Percentiles rank a stretch among this genome's conserved stretches.
phyloP scores from a whole-genome alignment of 2,329 filamentous ascomycete genomes.

The Coniochaeta sp. region DNA sequence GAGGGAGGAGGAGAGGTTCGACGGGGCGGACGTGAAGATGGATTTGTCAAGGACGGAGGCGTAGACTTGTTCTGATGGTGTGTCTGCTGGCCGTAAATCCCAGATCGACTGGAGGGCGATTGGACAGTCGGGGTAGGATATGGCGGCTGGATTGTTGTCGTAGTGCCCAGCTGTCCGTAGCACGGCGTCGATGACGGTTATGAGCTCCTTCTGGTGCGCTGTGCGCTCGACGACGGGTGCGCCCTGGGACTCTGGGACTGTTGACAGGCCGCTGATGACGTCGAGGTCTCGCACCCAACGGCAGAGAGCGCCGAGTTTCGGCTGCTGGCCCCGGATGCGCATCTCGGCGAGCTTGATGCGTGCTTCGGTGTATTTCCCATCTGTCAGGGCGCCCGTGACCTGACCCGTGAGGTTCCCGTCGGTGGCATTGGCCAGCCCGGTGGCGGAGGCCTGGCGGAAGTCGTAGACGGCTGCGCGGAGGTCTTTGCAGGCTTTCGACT shows the following conservation, averaged over 20 bases:
- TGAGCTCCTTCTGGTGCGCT: conserved; percentile 43
- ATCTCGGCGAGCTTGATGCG: conserved; percentile 62
- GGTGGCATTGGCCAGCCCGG: conserved; percentile 53
- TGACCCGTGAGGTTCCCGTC: conserved; percentile 59
- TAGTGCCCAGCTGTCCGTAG: conserved; percentile 56
- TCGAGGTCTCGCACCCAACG: conserved; percentile 68
- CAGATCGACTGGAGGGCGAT: conserved; percentile 55
- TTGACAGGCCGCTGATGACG: conserved; percentile 58
- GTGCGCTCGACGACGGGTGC: conserved; percentile 26
- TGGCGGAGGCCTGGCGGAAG: conserved; percentile 62
- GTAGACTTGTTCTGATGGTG: conserved; percentile 38
- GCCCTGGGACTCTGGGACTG: conserved; percentile 37
- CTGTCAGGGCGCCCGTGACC: conserved; percentile 58
- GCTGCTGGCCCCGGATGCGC: conserved; percentile 57
- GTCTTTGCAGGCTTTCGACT: conserved; percentile 61
- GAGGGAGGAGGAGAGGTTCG: conserved; percentile 33
- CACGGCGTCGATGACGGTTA: conserved; percentile 57
- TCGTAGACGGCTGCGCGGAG: conserved; percentile 61
- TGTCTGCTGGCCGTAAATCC: conserved; percentile 46
- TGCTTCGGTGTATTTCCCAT: conserved; percentile 60
- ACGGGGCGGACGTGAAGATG: conserved; percentile 36
- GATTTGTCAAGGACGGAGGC: conserved; percentile 52
- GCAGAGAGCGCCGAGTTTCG: conserved; percentile 62
- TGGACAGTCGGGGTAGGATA: conserved; percentile 28
- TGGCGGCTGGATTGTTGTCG: conserved; percentile 36